Conservation (phyloP, 257 asterid genomes). For the Lantana camara region DNA sequence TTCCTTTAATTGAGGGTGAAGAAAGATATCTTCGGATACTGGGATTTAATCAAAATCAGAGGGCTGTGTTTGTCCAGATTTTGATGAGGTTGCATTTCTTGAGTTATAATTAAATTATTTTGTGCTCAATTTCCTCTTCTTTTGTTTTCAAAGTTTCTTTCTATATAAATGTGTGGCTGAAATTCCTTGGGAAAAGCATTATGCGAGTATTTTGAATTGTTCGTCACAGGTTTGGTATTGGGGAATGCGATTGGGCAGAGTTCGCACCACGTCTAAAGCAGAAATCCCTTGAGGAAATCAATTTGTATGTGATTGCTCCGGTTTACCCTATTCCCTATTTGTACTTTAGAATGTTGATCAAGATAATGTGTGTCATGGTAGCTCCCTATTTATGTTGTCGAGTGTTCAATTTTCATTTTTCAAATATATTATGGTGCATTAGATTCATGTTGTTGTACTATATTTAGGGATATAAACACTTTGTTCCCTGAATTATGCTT, state of each 20-base stretch:
- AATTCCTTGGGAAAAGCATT: conserved; percentile 24
- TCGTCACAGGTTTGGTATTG: conserved; percentile 73
- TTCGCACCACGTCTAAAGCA: conserved; percentile 83
- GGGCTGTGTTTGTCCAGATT: conserved; percentile 85
- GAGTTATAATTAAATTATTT: conserved; percentile 14
- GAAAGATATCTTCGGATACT: conserved; percentile 81
- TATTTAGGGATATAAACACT: too few relatives aligned
- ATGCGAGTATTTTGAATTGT: conserved; percentile 25
- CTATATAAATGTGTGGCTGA: conserved; percentile 24
- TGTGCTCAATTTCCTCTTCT: conserved; percentile 8
- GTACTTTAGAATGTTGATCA: conserved; percentile 14
- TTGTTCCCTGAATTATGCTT: too few relatives aligned
- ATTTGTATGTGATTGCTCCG: conserved; percentile 56
- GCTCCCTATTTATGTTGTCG: neutral
- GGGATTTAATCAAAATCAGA: conserved; percentile 90
- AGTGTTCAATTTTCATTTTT: too few relatives aligned
- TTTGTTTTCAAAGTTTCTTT: conserved; percentile 10
- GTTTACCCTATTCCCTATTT: conserved; percentile 13
- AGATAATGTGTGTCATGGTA: conserved; percentile 8
- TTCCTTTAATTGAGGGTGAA: conserved; percentile 98
- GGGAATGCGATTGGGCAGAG: conserved; percentile 88
- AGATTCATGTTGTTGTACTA: too few relatives aligned
- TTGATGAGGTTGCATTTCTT: conserved; percentile 72
- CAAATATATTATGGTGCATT: too few relatives aligned
- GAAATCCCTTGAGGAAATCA: conserved; percentile 75